Percentiles rank a stretch among this genome's conserved stretches.
phyloP scores from a whole-genome alignment of 768 basidiomycete genomes.

The Hysterangium stoloniferum region DNA sequence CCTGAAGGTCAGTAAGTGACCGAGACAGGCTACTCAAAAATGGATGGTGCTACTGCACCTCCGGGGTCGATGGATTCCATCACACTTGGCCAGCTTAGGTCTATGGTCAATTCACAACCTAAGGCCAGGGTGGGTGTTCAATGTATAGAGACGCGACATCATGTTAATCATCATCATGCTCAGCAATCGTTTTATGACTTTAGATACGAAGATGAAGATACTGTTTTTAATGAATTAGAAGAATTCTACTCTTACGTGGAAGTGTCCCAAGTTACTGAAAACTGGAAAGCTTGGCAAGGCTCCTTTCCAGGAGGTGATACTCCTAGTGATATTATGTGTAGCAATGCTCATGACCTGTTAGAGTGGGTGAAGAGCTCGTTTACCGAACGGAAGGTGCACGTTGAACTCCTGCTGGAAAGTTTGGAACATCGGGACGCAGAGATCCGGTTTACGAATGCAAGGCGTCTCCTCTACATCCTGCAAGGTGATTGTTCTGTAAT shows the following conservation, averaged over 20 bases:
- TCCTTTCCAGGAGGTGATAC: conserved; percentile 69
- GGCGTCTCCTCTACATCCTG: conserved; percentile 80
- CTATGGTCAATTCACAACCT: conserved; percentile 57
- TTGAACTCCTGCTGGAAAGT: conserved; percentile 77
- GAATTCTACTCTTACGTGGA: conserved; percentile 98
- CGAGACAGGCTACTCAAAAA: neutral
- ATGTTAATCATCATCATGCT: conserved; percentile 13
- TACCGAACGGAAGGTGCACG: conserved; percentile 57
- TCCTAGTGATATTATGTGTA: neutral
- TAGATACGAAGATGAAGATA: conserved; percentile 94
- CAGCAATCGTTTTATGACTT: conserved; percentile 88
- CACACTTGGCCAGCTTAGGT: conserved; percentile 64
- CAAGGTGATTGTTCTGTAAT: conserved; percentile 54
- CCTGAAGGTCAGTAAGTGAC: neutral
- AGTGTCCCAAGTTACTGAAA: conserved; percentile 84
- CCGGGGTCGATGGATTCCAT: conserved; percentile 4
- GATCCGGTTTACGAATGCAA: conserved; percentile 79
- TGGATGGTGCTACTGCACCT: conserved; percentile 7
- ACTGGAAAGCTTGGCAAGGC: conserved; percentile 80
- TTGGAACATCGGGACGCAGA: conserved; percentile 83
- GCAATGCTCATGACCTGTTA: conserved; percentile 21
- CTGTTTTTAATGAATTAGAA: conserved; percentile 90
- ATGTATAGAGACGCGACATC: conserved; percentile 8
- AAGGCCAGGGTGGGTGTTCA: conserved; percentile 60
- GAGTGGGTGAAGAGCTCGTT: conserved; percentile 75